A percentile compares a stretch with the other conserved stretches of the same genome.
phyloP scores from a whole-genome alignment of 2,329 filamentous ascomycete genomes.

The Stagonosporopsis chrysanthemi region DNA sequence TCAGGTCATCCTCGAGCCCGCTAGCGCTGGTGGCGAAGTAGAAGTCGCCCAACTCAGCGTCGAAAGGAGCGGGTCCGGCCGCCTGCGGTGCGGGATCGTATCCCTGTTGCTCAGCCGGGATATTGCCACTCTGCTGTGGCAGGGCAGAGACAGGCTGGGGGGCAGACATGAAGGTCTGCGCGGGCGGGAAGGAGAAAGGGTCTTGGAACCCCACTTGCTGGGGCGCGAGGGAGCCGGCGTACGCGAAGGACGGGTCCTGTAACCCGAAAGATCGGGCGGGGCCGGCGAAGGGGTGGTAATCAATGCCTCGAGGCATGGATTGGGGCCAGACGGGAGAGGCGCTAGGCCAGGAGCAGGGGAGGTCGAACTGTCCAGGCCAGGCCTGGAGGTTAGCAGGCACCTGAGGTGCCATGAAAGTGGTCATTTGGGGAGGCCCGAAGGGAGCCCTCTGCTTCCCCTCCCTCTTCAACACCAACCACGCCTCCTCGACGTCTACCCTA shows the following conservation, averaged over 20 bases:
- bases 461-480: background rate
- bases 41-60: background rate
- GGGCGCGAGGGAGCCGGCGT: background rate
- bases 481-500: background rate
- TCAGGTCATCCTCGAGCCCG: background rate
- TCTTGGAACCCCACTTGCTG: background rate
- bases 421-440: background rate
- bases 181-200: background rate
- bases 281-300: background rate
- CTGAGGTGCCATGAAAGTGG: background rate
- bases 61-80: background rate
- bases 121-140: background rate
- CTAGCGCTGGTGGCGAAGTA: background rate
- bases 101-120: background rate
- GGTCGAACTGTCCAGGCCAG: background rate
- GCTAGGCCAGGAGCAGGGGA: background rate
- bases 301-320: background rate
- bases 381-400: background rate
- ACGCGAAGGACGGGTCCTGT: background rate
- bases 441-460: no score
- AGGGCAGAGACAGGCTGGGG: background rate
- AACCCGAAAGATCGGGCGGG: background rate
- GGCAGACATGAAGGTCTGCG: background rate
- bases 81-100: background rate
- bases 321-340: background rate